Evolutionary conservation across 2,329 filamentous ascomycete genomes (phyloP), one percentile per base, ranked within the genome.

Genomic region (Dactylellina parvicollis): DNA sequence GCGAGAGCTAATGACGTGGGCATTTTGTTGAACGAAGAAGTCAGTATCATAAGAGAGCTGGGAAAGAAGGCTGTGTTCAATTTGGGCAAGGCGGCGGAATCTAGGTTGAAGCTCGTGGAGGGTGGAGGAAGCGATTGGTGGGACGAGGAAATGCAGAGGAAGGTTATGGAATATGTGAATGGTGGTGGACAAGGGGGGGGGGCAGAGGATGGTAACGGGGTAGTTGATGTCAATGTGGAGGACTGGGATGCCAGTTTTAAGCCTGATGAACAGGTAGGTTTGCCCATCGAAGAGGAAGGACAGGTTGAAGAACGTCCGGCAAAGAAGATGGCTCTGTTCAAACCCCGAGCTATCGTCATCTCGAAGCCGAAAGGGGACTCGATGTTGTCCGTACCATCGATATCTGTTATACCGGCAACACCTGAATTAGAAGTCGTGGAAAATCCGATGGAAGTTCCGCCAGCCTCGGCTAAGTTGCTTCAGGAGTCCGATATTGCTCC

Each of bases 11-110:
- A 77, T 22, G 74, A 76, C 38, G 75, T 75, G 34, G 69, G 69
- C 3, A 66, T 74, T 10, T 65, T 78, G 47, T 72, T 72, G 10
- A 76, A 76, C 9, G 77, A 77, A 16, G 77, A 78, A 44, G 67
- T 74, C 3, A 69, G 59, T 38, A 72, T 77, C 24, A 40, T 78
- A 16, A 74, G 77, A 22, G 77, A 76, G 44, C 34, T 78, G 22
- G 77, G 75, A 20, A 78, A 78, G 64, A 76, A 62, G 47, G 69
- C 69, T 24, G 61, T 76, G 50, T 46, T 67, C 74, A 69, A 69
- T 52, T 26, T 74, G 22, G 57, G 55, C 1, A 56, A 75, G 18
- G 70, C 72, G 54, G 72, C 62, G 34, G 62, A 65, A n/a, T 59
- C 75, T 22, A 67, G 74, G 40, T 61, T 34, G 16, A 65, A 73